Evolutionary conservation across 352 stramenopile genomes (phyloP), one percentile per base, ranked within the genome.

Genomic region (Phytophthora fragariae): DNA sequence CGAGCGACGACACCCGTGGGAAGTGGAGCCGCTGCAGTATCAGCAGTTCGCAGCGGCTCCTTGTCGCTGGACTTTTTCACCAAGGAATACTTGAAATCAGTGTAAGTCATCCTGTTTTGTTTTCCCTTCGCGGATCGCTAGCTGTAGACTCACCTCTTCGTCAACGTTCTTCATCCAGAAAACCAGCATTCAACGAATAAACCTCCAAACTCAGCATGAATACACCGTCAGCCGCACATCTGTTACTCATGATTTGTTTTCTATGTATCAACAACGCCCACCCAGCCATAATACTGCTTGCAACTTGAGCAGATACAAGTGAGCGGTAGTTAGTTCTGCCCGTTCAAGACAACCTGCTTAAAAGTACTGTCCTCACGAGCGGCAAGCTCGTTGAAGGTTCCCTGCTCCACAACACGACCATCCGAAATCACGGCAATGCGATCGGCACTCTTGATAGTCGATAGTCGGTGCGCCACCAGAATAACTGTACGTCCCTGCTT

Each of bases 401-500:
- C 89, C 63, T 96, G 73, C 67, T 98, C 94, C 10, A 95, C 86
- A 37, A 99, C 84, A 37, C 77, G 68, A 14, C 94, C 93, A 46
- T 97, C 79, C 27, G 94, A 85, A 52, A 98, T 90, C 6, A 98
- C 93, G 70, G 95, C 80, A 70, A 98, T 98, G 61, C 92, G 81
- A 62, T 98, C 94, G 5, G 92, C 91, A 54, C 91, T 92, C 77
- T 95, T 91, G 76, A 99, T 97, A 15, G 95, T 98, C 52, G 92
- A 93, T 35, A 99, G 75, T 29, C 98, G 88, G 76, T 99, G 98
- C 14, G 98, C 98, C 72, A 99, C 98, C 15, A 99, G 84, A 47
- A 99, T 83, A 39, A 98, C 94, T 0, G 98, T 99, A n/a, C 97
- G 86, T 50, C 92, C 86, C 47, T 83, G 78, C 70, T 96, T 94